Evolutionary conservation across 345 rosid genomes (phyloP), one percentile per base, ranked within the genome.

Genomic region (Populus nigra): DNA sequence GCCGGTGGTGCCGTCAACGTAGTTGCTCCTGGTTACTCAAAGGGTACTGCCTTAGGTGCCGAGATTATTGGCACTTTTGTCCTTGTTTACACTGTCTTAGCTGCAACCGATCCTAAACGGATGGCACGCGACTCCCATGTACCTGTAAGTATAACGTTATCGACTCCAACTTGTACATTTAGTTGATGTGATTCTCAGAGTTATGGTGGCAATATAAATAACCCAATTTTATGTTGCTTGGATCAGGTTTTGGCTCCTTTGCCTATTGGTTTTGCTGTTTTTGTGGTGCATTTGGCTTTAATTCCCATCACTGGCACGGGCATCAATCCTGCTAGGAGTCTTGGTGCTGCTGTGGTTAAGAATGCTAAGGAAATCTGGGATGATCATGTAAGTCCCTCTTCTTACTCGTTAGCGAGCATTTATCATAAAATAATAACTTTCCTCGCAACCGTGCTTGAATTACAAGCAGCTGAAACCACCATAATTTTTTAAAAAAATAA

Each of bases 101-200:
- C 97, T 18, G 96, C 97, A 62, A 91, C 96, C 66, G 96, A 93
- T 84, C 97, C 97, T 16, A 93, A 93, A 82, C 87, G 97, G 61
- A 90, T 80, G 69, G 96, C 97, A 1, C 94, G 96, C 63, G 97
- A 93, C 86, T 93, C 97, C 22, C 96, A 93, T 62, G 86, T 93
- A 53, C 96, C 96, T 73, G 97, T 92, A 81, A 8, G 92, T 76
- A 35, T 47, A 39, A 8, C 8, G 43, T 1, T 39, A 7, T 7
- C 43, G 10, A 39, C 50, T 15, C 50, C 50, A 47, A 15, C 50
- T 13, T 12, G 0, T 3, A 47, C 50, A 47, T 47, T 47, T 47
- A 47, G 50, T 11, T 11, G 50, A 3, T 45, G 50, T 12, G 18
- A 13, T 13, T 47, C 50, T 47, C 50, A 15, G 4, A 3, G 50